Percentiles rank a stretch among this genome's conserved stretches.
phyloP scores from a whole-genome alignment of 1,284 basidiomycete genomes.

The Laetiporus sulphureus region DNA sequence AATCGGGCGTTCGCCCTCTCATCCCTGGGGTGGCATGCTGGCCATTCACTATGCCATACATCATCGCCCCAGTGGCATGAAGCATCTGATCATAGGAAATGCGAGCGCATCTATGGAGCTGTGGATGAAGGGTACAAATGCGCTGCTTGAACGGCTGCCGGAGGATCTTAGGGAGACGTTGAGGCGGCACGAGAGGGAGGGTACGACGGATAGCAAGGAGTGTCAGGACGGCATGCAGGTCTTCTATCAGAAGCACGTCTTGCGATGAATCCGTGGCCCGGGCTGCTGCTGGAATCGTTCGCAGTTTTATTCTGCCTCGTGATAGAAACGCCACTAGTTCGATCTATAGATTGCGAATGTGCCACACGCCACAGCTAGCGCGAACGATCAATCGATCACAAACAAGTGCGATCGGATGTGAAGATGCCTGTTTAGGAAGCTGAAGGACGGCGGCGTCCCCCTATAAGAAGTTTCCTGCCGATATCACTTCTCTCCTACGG shows the following conservation, averaged over 20 bases:
- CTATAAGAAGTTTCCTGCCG: too few species aligned
- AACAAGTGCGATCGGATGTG: too few species aligned
- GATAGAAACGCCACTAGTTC: too few species aligned
- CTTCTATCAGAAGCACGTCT: constrained; percentile 21
- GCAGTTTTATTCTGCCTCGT: too few species aligned
- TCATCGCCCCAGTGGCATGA: constrained; percentile 24
- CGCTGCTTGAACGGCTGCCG: constrained; percentile 15
- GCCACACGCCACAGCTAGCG: too few species aligned
- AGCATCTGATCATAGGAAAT: constrained; percentile 25
- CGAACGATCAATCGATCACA: too few species aligned
- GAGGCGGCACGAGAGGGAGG: constrained; percentile 3
- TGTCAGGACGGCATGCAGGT: constrained; percentile 22
- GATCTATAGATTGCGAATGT: too few species aligned
- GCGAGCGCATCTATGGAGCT: constrained; percentile 21
- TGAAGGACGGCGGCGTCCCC: too few species aligned
- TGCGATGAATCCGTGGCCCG: constrained; percentile 18
- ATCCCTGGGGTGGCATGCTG: constrained; percentile 32
- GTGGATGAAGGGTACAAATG: constrained; percentile 16
- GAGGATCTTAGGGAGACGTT: constrained; percentile 18
- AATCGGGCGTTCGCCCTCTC: constrained; percentile 19
- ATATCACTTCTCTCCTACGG: too few species aligned
- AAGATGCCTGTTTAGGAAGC: too few species aligned
- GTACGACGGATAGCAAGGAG: constrained; percentile 10
- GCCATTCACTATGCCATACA: constrained; percentile 18
- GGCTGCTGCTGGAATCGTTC: constrained; percentile 12